Conservation (phyloP, 768 basidiomycete species). For the Epithele typhae region DNA sequence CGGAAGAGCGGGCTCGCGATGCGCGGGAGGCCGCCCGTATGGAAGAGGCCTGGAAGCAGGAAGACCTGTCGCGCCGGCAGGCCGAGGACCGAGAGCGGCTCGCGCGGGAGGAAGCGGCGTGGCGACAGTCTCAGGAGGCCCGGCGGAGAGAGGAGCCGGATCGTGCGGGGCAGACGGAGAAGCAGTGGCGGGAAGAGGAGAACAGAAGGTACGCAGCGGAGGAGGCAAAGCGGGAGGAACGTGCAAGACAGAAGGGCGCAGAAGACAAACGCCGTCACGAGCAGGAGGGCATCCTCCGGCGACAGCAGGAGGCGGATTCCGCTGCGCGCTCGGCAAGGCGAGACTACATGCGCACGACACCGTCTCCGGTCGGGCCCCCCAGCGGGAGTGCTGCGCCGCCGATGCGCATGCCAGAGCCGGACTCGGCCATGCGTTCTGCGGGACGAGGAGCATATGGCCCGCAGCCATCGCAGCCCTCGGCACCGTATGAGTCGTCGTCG, state of each 20-base stretch:
- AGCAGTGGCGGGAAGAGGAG: slow-evolving; percentile 30
- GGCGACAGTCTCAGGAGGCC: slow-evolving; percentile 14
- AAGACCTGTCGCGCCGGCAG: slow-evolving; percentile 16
- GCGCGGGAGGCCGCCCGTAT: slow-evolving; percentile 32
- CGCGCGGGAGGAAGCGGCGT: slow-evolving; percentile 16
- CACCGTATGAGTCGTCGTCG: too few species aligned
- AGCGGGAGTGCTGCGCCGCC: not conserved
- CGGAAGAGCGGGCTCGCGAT: slow-evolving; percentile 35
- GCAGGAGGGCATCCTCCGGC: slow-evolving; percentile 50
- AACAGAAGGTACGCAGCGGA: slow-evolving; percentile 12
- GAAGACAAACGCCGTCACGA: slow-evolving; percentile 38
- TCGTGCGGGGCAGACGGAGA: slow-evolving; percentile 17
- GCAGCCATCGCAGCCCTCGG: slow-evolving; percentile 21
- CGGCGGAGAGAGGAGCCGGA: slow-evolving; percentile 22
- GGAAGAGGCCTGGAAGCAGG: slow-evolving; percentile 33
- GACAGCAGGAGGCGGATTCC: slow-evolving; percentile 49
- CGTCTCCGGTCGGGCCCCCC: slow-evolving; percentile 1
- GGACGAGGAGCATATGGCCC: slow-evolving; percentile 26
- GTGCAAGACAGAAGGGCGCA: slow-evolving; percentile 20
- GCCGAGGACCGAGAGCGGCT: slow-evolving; percentile 20
- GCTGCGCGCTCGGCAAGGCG: slow-evolving; percentile 25
- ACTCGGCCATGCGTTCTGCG: slow-evolving; percentile 6
- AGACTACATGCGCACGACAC: slow-evolving; percentile 12
- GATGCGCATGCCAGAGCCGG: slow-evolving; percentile 8
- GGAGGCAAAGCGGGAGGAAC: slow-evolving; percentile 16